Evolutionary conservation across 495 filamentous ascomycete genomes (phyloP).

Genomic region (Bombardia bombarda): DNA sequence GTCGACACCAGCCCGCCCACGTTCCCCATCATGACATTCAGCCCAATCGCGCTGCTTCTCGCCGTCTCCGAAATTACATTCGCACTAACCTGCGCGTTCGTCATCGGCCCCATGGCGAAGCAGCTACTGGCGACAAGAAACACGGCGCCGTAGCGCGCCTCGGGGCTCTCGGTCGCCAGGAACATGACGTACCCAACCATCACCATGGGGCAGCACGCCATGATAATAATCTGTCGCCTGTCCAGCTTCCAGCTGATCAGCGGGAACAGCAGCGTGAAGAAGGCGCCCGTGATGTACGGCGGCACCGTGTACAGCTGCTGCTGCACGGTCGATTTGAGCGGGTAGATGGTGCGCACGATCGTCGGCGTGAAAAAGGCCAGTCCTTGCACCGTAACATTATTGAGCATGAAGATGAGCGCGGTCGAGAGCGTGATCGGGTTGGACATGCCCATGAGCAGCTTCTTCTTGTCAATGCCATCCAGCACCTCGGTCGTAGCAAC

Average conservation of each 20-base stretch:
- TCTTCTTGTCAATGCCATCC: conserved; percentile 54
- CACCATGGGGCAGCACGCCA: conserved; percentile 45
- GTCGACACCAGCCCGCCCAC: conserved; percentile 63
- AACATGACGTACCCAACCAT: conserved; percentile 70
- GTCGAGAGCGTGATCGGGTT: conserved; percentile 39
- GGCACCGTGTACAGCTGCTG: conserved; percentile 58
- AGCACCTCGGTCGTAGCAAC: conserved; percentile 55
- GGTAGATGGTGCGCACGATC: conserved; percentile 63
- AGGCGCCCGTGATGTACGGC: conserved; percentile 60
- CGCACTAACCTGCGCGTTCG: conserved; percentile 57
- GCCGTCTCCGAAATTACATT: conserved; percentile 68
- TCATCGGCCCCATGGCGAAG: conserved; percentile 60
- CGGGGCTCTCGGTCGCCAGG: conserved; percentile 43
- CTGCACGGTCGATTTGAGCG: conserved; percentile 41
- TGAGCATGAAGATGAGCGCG: conserved; percentile 57
- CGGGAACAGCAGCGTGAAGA: conserved; percentile 57
- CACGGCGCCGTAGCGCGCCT: conserved; percentile 60
- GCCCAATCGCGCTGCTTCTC: conserved; percentile 53
- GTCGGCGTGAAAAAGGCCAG: conserved; percentile 67
- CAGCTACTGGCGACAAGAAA: conserved; percentile 61
- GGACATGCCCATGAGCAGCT: conserved; percentile 36
- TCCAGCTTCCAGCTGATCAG: conserved; percentile 54
- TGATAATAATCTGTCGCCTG: conserved; percentile 54
- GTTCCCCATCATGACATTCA: conserved; percentile 59
- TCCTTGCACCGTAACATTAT: conserved; percentile 71